Percentiles rank a stretch among this genome's conserved stretches.
Evolutionary conservation across 257 asterid species (phyloP).

Genomic region (Solanum verrucosum): DNA sequence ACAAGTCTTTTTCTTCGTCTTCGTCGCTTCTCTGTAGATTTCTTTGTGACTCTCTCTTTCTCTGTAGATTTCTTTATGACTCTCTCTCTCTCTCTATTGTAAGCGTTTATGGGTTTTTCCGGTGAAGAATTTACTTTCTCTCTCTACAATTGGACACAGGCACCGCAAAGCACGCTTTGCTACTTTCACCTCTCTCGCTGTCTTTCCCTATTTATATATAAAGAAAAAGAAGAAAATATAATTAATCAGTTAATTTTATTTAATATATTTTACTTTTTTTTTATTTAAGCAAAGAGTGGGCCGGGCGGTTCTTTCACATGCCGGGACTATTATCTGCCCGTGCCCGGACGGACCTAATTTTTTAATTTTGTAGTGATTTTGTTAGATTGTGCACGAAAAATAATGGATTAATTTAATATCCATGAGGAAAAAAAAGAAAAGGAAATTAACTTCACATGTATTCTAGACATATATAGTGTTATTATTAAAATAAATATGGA

Average conservation of each 20-base stretch:
- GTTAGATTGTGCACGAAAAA: background rate
- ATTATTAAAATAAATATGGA: background rate
- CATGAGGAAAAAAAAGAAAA: background rate
- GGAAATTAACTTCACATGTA: background rate
- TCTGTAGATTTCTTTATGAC: background rate
- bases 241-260: background rate
- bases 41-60: conserved; percentile 12
- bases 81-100: conserved; percentile 12
- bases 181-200: background rate
- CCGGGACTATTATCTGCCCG: conserved; percentile 7
- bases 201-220: conserved; percentile 14
- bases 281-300: background rate
- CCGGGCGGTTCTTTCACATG: background rate
- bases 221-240: background rate
- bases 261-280: background rate
- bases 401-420: background rate
- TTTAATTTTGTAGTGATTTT: background rate
- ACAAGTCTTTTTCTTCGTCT: background rate
- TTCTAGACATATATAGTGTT: background rate
- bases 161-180: conserved; percentile 14
- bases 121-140: background rate
- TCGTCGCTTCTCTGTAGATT: background rate
- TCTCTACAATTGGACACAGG: background rate
- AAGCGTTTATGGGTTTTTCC: background rate
- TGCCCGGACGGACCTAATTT: conserved; percentile 7